Conservation (phyloP, 1,284 basidiomycete genomes). For the Exobasidium rhododendri region DNA sequence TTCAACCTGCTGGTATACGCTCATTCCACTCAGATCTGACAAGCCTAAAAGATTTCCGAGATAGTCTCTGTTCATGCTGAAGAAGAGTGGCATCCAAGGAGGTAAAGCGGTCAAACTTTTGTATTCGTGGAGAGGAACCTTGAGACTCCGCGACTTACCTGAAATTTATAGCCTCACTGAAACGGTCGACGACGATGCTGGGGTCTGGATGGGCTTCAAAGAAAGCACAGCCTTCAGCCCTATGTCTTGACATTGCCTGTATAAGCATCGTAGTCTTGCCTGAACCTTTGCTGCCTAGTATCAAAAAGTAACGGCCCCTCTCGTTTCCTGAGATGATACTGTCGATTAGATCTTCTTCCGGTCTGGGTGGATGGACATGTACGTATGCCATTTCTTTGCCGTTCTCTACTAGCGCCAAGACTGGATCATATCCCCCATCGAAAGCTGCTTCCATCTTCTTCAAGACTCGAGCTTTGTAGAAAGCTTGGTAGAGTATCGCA, state of each 20-base stretch:
- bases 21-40: conserved; percentile 44
- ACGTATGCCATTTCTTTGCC: conserved; percentile 38
- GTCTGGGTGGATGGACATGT: conserved; percentile 29
- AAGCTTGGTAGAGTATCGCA: conserved; percentile 41
- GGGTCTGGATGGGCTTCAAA: conserved; percentile 47
- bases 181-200: conserved; percentile 43
- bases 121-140: too few species aligned
- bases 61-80: conserved; percentile 45
- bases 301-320: conserved; percentile 43
- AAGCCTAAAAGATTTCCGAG: conserved; percentile 47
- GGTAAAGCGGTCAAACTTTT: too few species aligned
- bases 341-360: conserved; percentile 41
- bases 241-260: conserved; percentile 39
- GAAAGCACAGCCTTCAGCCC: conserved; percentile 48
- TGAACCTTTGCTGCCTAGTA: conserved; percentile 46
- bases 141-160: background rate
- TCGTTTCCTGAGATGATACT: conserved; percentile 45
- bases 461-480: conserved; percentile 44
- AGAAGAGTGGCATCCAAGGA: too few species aligned
- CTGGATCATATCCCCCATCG: conserved; percentile 46
- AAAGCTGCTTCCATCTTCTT: conserved; percentile 49
- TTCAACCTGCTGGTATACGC: conserved; percentile 40
- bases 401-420: conserved; percentile 36
- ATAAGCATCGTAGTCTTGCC: conserved; percentile 46
- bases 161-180: conserved; percentile 43